A percentile compares a stretch with the other conserved stretches of the same genome.
These are phyloP conservation scores for Phyllosticta capitalensis DNA, from an alignment of 2,329 filamentous ascomycete genomes.

Conservation along the genomic window DNA sequence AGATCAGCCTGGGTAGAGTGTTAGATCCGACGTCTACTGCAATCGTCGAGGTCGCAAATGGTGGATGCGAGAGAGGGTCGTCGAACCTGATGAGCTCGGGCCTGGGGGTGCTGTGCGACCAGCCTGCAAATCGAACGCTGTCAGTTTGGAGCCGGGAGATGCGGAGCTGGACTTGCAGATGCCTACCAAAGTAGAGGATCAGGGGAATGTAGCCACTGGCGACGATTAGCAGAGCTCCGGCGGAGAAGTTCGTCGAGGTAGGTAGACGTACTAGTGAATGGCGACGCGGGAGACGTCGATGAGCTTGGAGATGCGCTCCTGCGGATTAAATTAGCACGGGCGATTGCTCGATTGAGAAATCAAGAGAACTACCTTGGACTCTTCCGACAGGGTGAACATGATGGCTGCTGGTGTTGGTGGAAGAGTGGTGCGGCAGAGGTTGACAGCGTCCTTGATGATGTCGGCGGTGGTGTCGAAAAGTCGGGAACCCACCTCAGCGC, in stretches of 20 bases:
- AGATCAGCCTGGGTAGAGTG: neutral
- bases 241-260: conserved; percentile 2
- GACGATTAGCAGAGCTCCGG: conserved; percentile 16
- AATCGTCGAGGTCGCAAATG: neutral
- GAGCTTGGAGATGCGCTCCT: conserved; percentile 97
- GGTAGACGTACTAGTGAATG: conserved; percentile 79
- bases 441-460: neutral
- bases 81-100: conserved; percentile 64
- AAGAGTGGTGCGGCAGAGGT: neutral
- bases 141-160: neutral
- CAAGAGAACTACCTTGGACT: conserved; percentile 68
- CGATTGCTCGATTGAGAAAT: neutral
- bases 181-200: conserved; percentile 87
- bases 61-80: neutral
- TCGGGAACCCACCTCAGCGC: neutral
- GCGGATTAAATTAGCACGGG: conserved; percentile 6
- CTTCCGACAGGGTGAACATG: conserved; percentile 68
- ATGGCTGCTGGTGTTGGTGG: conserved; percentile 18
- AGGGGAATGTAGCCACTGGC: conserved; percentile 85
- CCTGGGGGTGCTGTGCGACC: conserved; percentile 86
- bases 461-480: neutral
- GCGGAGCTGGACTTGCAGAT: neutral
- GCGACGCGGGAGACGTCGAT: conserved; percentile 90
- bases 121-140: conserved; percentile 51
- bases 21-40: neutral